These are phyloP conservation scores for Neurospora sp. DNA, from an alignment of 495 filamentous ascomycete genomes.

Conservation along the genomic window DNA sequence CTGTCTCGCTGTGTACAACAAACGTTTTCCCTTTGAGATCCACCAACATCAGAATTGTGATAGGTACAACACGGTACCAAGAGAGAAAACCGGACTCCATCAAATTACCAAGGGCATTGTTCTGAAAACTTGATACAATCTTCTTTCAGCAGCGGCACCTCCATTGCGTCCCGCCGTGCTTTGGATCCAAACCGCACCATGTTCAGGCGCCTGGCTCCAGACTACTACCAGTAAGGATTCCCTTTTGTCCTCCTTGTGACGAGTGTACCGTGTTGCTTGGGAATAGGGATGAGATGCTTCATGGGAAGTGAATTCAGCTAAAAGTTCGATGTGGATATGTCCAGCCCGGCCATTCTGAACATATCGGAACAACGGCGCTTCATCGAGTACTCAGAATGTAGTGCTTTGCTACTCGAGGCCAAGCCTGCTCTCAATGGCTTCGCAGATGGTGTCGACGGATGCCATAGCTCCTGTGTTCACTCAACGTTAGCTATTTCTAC, in stretches of 20 bases:
- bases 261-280: too few species aligned
- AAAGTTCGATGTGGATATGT: neutral
- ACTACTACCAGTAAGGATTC: too few species aligned
- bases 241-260: too few species aligned
- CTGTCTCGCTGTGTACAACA: neutral
- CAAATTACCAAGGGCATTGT: neutral
- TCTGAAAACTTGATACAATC: neutral
- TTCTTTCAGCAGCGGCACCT: too few species aligned
- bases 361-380: neutral
- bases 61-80: neutral
- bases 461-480: slow-evolving; percentile 56
- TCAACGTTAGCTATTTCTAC: neutral
- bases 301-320: neutral
- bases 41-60: neutral
- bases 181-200: neutral
- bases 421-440: slow-evolving; percentile 42
- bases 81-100: too few species aligned
- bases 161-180: too few species aligned
- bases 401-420: slow-evolving; percentile 11
- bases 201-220: too few species aligned
- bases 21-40: neutral
- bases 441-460: slow-evolving; percentile 71
- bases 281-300: too few species aligned
- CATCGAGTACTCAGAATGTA: neutral
- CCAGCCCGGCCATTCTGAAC: neutral